Percentiles rank a stretch among this genome's conserved stretches.
Conservation (phyloP, 768 basidiomycete species). For the Gloeopeniophorella convolvens region DNA sequence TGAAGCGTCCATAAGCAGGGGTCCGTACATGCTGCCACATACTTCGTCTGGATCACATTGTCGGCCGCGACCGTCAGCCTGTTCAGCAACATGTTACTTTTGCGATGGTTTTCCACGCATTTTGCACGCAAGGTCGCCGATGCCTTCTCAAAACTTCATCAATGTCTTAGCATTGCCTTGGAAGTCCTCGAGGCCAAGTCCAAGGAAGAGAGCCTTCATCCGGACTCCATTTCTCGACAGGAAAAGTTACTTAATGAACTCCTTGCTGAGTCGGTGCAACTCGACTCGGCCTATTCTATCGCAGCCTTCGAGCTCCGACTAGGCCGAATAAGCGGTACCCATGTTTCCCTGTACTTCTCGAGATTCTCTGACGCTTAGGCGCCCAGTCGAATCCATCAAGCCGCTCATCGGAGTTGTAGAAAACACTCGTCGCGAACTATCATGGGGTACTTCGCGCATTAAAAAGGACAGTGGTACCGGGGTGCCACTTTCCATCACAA, state of each 20-base stretch:
- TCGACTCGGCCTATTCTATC: conserved; percentile 38
- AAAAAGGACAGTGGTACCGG: conserved; percentile 2
- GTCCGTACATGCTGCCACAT: conserved; percentile 22
- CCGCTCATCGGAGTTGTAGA: conserved; percentile 39
- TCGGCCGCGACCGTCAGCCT: conserved; percentile 34
- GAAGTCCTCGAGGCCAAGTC: conserved; percentile 22
- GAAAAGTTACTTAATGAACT: conserved; percentile 24
- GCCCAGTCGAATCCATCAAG: conserved; percentile 36
- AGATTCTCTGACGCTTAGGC: conserved; percentile 9
- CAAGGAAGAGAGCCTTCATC: conserved; percentile 15
- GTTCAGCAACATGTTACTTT: conserved; percentile 32
- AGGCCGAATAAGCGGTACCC: conserved; percentile 38
- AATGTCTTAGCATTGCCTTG: conserved; percentile 30
- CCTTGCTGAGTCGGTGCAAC: conserved; percentile 31
- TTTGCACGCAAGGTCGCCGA: conserved; percentile 35
- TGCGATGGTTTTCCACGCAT: conserved; percentile 38
- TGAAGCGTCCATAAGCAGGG: conserved; percentile 21
- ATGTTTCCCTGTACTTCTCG: neutral
- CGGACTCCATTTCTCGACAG: conserved; percentile 19
- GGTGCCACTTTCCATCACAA: conserved; percentile 22
- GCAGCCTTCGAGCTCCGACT: conserved; percentile 42
- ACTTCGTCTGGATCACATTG: conserved; percentile 38
- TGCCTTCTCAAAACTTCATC: conserved; percentile 31
- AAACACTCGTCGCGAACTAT: conserved; percentile 39
- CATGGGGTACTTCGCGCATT: conserved; percentile 33